Evolutionary conservation across 2,329 filamentous ascomycete genomes (phyloP).

Genomic region (Botryotinia narcissicola): DNA sequence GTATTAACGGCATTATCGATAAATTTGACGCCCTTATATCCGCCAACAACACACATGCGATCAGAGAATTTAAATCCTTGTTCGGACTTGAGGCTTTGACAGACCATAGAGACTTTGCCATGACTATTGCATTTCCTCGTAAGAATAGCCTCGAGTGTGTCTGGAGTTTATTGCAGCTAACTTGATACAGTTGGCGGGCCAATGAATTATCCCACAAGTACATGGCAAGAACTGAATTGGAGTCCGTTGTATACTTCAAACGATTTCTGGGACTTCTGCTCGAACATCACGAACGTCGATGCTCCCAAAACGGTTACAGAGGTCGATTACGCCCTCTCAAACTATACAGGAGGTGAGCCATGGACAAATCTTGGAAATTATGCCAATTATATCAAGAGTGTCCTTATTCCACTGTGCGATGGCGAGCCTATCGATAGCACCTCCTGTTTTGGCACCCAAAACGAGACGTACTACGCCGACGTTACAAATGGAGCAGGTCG

Average conservation of each 20-base stretch:
- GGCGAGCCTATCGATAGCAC: slow-evolving; percentile 44
- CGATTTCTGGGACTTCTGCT: slow-evolving; percentile 53
- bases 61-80: slow-evolving; percentile 46
- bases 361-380: slow-evolving; percentile 53
- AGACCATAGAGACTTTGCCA: slow-evolving; percentile 48
- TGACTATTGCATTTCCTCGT: slow-evolving; percentile 47
- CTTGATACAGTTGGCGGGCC: slow-evolving; percentile 41
- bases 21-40: slow-evolving; percentile 49
- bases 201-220: slow-evolving; percentile 49
- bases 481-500: slow-evolving; percentile 42
- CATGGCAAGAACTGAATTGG: slow-evolving; percentile 57
- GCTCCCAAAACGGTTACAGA: slow-evolving; percentile 45
- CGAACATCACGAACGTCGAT: slow-evolving; percentile 49
- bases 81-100: slow-evolving; percentile 48
- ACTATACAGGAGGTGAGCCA: slow-evolving; percentile 49
- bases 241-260: slow-evolving; percentile 41
- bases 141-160: background rate
- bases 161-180: slow-evolving; percentile 10
- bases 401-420: slow-evolving; percentile 45
- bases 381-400: slow-evolving; percentile 49
- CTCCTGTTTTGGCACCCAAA: slow-evolving; percentile 46
- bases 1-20: slow-evolving; percentile 49
- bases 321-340: slow-evolving; percentile 47
- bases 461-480: slow-evolving; percentile 45
- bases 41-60: slow-evolving; percentile 43